A percentile compares a stretch with the other conserved stretches of the same genome.
Evolutionary conservation across 2,329 filamentous ascomycete genomes (phyloP).

Genomic region (Stemphylium vesicarium): DNA sequence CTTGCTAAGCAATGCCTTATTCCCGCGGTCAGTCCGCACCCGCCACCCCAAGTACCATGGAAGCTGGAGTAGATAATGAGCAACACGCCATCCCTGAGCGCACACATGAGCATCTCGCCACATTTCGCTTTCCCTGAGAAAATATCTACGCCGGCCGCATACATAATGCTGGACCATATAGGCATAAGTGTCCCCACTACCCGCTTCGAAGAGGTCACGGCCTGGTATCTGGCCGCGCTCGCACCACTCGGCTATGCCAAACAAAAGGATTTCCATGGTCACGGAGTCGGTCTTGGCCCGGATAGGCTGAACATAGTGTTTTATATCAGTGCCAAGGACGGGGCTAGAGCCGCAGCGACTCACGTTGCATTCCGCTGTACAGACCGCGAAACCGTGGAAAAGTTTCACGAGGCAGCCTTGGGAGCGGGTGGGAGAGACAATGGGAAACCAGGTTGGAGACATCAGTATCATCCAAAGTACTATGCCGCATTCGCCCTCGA

Average conservation of each 20-base stretch:
- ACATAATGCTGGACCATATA: too few relatives aligned
- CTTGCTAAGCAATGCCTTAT: too few relatives aligned
- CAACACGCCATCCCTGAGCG: too few relatives aligned
- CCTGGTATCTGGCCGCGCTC: constrained; percentile 34
- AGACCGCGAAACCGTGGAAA: too few relatives aligned
- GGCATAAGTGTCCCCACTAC: constrained; percentile 25
- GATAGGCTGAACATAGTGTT: constrained; percentile 15
- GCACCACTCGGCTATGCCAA: constrained; percentile 35
- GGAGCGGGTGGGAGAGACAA: constrained; percentile 36
- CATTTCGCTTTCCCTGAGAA: too few relatives aligned
- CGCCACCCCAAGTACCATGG: too few relatives aligned
- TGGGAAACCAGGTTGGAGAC: constrained; percentile 31
- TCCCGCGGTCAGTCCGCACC: too few relatives aligned
- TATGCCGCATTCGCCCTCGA: constrained; percentile 38
- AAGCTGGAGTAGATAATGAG: too few relatives aligned
- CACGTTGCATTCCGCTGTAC: too few relatives aligned
- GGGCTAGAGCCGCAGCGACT: too few relatives aligned
- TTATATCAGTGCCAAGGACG: constrained; percentile 2
- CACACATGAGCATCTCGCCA: too few relatives aligned
- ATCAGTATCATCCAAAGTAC: constrained; percentile 35
- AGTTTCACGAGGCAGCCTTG: constrained; percentile 22
- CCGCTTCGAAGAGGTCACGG: constrained; percentile 24
- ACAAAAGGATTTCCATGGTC: constrained; percentile 25
- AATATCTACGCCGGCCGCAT: too few relatives aligned
- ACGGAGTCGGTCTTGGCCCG: constrained; percentile 24